Evolutionary conservation across 2,329 filamentous ascomycete species (phyloP).

Genomic region (Cercospora sp.): DNA sequence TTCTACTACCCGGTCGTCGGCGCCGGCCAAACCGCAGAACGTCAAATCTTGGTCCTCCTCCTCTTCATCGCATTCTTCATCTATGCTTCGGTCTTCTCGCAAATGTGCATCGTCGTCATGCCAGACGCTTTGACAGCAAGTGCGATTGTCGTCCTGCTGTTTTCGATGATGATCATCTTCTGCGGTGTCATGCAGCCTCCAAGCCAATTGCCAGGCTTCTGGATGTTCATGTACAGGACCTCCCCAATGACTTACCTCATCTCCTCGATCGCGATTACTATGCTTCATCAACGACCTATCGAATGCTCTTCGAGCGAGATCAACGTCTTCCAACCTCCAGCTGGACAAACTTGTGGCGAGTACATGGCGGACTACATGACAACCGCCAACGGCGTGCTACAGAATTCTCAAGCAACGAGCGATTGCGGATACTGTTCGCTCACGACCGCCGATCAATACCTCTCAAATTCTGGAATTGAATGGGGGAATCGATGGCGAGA

Average conservation of each 20-base stretch:
- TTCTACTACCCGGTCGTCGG: constrained; percentile 63
- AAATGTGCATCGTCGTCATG: constrained; percentile 71
- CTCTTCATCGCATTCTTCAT: constrained; percentile 71
- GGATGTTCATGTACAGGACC: constrained; percentile 77
- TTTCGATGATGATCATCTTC: constrained; percentile 70
- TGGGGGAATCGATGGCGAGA: constrained; percentile 51
- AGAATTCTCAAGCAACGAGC: constrained; percentile 33
- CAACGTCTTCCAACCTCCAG: constrained; percentile 61
- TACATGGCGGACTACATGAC: constrained; percentile 38
- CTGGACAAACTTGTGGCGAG: constrained; percentile 44
- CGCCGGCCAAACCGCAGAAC: constrained; percentile 69
- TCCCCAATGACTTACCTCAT: constrained; percentile 80
- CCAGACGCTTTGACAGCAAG: constrained; percentile 70
- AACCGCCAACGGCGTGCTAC: constrained; percentile 37
- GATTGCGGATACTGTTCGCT: constrained; percentile 42
- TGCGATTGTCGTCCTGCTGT: constrained; percentile 70
- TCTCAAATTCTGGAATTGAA: constrained; percentile 38
- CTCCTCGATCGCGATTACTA: constrained; percentile 66
- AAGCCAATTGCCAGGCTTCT: constrained; percentile 64
- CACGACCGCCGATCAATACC: constrained; percentile 41
- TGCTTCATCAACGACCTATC: constrained; percentile 65
- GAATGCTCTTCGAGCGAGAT: constrained; percentile 67
- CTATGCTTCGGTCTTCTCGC: constrained; percentile 67
- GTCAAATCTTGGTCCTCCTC: constrained; percentile 73
- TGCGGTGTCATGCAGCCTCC: constrained; percentile 64